These are phyloP conservation scores for Coemansia pectinata DNA, from an alignment of 192 early-diverging fungal genomes.

Conservation along the genomic window DNA sequence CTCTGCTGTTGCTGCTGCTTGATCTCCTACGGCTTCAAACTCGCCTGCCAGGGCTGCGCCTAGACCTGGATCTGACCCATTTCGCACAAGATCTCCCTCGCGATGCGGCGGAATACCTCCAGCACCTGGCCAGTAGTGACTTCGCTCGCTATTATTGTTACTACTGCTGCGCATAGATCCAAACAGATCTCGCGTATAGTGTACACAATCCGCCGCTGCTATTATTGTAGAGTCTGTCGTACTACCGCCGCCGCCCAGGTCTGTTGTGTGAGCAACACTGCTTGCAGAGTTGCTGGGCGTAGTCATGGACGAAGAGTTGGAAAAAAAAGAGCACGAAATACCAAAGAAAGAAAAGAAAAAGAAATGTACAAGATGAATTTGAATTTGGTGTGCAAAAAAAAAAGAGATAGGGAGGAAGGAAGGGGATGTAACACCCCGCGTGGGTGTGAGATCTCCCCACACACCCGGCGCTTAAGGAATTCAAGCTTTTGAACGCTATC, in stretches of 20 bases:
- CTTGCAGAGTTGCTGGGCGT: background rate
- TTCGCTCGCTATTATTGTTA: conserved; percentile 19
- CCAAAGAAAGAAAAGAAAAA: background rate
- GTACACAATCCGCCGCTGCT: conserved; percentile 4
- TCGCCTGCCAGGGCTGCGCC: conserved; percentile 24
- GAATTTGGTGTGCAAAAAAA: background rate
- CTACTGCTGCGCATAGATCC: conserved; percentile 3
- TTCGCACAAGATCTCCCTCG: conserved; percentile 20
- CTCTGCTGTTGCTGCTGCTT: background rate
- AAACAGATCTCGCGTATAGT: conserved; percentile 7
- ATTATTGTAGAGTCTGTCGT: background rate
- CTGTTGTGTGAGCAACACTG: background rate
- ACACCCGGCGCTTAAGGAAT: background rate
- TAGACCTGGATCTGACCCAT: background rate
- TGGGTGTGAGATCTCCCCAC: background rate
- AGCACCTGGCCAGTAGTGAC: conserved; percentile 38
- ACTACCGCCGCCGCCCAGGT: background rate
- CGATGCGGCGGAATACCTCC: conserved; percentile 41
- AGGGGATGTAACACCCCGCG: background rate
- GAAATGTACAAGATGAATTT: conserved; percentile 1
- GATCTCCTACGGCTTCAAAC: conserved; percentile 23
- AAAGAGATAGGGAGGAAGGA: background rate
- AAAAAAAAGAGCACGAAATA: background rate
- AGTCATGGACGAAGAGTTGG: background rate
- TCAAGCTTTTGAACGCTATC: background rate